These are phyloP conservation scores for Magnaporthales sp. DNA, from an alignment of 2,329 filamentous ascomycete genomes.

Conservation along the genomic window DNA sequence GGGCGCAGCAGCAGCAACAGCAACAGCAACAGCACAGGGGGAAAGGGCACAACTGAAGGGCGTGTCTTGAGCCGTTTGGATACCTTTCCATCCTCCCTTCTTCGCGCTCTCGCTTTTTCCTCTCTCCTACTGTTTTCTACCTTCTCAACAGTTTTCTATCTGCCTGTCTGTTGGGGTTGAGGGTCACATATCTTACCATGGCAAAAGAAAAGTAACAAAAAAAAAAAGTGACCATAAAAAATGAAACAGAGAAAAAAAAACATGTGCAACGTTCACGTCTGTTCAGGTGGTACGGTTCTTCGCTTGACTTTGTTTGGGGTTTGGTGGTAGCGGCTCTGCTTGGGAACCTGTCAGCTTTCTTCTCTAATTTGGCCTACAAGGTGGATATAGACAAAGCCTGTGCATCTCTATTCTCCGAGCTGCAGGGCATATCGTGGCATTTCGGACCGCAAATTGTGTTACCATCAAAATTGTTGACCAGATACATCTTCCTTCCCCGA, in stretches of 20 bases:
- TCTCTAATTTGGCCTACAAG: not conserved
- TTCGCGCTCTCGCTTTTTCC: not conserved
- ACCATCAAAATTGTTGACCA: no score
- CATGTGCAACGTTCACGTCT: not conserved
- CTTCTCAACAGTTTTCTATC: not conserved
- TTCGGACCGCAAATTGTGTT: not conserved
- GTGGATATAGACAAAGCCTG: not conserved
- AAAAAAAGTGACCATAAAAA: no score
- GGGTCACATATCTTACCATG: not conserved
- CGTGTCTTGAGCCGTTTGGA: not conserved
- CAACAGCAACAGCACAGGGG: not conserved
- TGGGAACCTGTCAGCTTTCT: not conserved
- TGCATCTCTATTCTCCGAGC: not conserved
- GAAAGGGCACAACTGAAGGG: conserved; percentile 4
- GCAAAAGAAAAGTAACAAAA: not conserved
- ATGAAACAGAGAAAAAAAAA: not conserved
- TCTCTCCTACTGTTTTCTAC: not conserved
- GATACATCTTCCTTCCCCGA: not conserved
- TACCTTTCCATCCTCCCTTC: not conserved
- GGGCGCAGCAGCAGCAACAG: conserved; percentile 2
- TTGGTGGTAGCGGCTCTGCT: not conserved
- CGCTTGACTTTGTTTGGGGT: not conserved
- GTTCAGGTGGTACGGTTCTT: not conserved
- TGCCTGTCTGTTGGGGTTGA: not conserved
- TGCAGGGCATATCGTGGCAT: not conserved